phyloP scores from a whole-genome alignment of 2,329 filamentous ascomycete species.

The Aspergillus sp. region DNA sequence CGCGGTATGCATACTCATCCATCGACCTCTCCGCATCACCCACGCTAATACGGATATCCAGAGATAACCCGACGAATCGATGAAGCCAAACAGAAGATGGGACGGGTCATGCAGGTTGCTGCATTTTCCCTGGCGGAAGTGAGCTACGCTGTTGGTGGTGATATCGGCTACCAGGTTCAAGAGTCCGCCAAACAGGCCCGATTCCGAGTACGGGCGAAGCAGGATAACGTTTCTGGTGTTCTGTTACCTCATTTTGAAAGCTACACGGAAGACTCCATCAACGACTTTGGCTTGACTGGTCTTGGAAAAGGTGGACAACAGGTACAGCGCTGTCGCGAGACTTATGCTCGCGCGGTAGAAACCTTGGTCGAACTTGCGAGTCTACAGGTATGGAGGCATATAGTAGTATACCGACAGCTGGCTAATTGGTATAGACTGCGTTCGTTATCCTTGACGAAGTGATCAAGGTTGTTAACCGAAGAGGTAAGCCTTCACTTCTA shows the following conservation, averaged over 20 bases:
- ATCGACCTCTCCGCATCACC: slow-evolving; percentile 22
- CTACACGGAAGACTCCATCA: slow-evolving; percentile 82
- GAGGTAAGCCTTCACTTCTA: slow-evolving; percentile 59
- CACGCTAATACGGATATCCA: slow-evolving; percentile 40
- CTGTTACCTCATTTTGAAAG: slow-evolving; percentile 92
- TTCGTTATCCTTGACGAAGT: slow-evolving; percentile 98
- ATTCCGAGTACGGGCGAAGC: slow-evolving; percentile 90
- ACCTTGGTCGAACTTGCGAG: slow-evolving; percentile 93
- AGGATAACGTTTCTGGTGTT: slow-evolving; percentile 98
- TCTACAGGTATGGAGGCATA: slow-evolving; percentile 61
- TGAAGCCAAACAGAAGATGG: slow-evolving; percentile 99
- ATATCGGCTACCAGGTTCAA: slow-evolving; percentile 95
- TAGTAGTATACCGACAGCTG: neutral
- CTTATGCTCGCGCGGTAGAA: slow-evolving; percentile 92
- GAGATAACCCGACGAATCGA: slow-evolving; percentile 97
- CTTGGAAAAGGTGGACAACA: slow-evolving; percentile 97
- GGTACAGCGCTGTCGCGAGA: slow-evolving; percentile 91
- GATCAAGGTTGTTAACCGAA: slow-evolving; percentile 97
- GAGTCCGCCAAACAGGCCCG: slow-evolving; percentile 91
- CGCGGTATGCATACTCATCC: slow-evolving; percentile 62
- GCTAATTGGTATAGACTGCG: slow-evolving; percentile 62
- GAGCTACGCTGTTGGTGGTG: slow-evolving; percentile 91
- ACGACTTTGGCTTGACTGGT: slow-evolving; percentile 94
- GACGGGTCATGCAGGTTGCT: slow-evolving; percentile 97
- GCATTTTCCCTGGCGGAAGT: slow-evolving; percentile 97